phyloP scores from a whole-genome alignment of 2,329 filamentous ascomycete genomes.

The Arthrinium phaeospermum region DNA sequence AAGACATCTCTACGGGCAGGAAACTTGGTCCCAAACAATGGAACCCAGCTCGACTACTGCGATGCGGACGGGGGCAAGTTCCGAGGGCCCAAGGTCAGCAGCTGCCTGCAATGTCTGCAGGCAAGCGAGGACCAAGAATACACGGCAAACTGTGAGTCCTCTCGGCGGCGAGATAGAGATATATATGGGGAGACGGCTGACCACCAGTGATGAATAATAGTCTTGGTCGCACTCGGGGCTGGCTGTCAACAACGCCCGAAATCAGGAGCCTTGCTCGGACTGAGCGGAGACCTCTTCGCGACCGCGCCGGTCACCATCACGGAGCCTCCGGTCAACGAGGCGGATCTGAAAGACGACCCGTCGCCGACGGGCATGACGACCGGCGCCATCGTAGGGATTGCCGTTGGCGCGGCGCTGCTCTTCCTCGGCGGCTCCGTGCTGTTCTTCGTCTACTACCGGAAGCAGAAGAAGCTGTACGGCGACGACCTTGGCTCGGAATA shows the following conservation, averaged over 20 bases:
- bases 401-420: conserved; percentile 50
- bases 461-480: conserved; percentile 38
- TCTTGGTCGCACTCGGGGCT: conserved; percentile 52
- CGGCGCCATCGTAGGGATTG: conserved; percentile 60
- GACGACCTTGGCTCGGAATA: conserved; percentile 15
- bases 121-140: conserved; percentile 47
- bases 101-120: conserved; percentile 52
- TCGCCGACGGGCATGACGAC: too few species aligned
- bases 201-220: too few species aligned
- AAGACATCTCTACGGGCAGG: conserved; percentile 44
- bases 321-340: too few species aligned
- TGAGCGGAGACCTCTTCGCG: too few species aligned
- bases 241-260: conserved; percentile 53
- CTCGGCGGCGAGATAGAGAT: too few species aligned
- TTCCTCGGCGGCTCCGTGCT: conserved; percentile 50
- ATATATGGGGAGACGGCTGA: too few species aligned
- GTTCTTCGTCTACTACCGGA: conserved; percentile 55
- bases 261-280: conserved; percentile 43
- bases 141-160: conserved; percentile 55
- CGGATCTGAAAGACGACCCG: too few species aligned
- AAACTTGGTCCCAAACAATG: conserved; percentile 32
- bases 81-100: conserved; percentile 33
- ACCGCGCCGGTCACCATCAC: too few species aligned
- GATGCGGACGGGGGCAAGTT: conserved; percentile 43
- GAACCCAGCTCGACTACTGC: conserved; percentile 48